Base-by-base conservation (phyloP, 176 grass and related monocot species). In the Oryza meyeriana region DNA sequence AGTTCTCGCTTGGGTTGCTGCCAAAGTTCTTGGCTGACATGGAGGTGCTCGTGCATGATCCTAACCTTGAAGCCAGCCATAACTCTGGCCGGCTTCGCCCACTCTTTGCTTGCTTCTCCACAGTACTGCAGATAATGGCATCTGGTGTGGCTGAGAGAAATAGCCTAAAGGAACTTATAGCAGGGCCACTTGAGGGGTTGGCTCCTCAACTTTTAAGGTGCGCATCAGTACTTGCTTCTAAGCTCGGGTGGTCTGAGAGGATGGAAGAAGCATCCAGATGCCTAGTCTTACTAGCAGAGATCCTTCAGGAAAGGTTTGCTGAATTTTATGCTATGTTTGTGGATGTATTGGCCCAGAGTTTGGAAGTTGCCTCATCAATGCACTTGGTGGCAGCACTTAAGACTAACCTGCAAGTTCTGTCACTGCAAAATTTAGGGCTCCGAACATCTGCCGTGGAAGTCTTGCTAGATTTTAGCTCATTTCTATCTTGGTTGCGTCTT, bases 21-120 rank as follows among this genome's bases (percentile, higher is more conserved):
- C 81, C 92, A 52, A 98, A 98, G 79, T 98, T 98, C 88, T 82
- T 98, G 70, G 90, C 86, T n/a, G 92, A 98, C 61, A 95, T 95
- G 87, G 95, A 98, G 85, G 88, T 91, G 61, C 88, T 98, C 48
- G 86, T 90, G 79, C 84, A 94, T 64, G 92, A 94, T 41, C 68
- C 77, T 16, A 79, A 68, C 66, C 80, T 89, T 75, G 92, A 71
- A 17, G 77, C 62, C 75, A 80, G 84, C 64, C 87, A 87, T 47
- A 91, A 62, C 77, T 86, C 86, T 79, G 95, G 83, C 14, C 48
- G 88, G 63, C 90, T 93, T 84, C 81, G 84, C 39, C 86, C 87
- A 25, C 87, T 95, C 59, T 95, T 93, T 81, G 90, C 92, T 66
- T 98, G 95, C 69, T 98, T 98, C 90, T 95, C 87, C 12, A 98